Evolutionary conservation across 768 basidiomycete genomes (phyloP), one percentile per base, ranked within the genome.

Genomic region (Polyporus arcularius): DNA sequence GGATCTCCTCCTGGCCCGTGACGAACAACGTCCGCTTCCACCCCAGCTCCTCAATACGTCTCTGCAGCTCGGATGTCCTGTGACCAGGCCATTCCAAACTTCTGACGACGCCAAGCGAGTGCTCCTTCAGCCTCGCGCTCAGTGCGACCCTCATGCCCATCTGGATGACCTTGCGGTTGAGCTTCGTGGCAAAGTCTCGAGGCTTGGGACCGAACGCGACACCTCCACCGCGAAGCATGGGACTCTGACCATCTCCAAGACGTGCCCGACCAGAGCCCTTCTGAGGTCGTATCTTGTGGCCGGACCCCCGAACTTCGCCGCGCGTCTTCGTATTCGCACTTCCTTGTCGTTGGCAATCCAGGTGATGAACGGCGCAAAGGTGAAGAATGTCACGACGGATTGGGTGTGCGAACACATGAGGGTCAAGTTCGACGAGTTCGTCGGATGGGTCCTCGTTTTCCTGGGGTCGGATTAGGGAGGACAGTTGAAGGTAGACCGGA

Each of bases 81-180:
- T 75, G 82, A 56, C 77, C 84, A 9, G 83, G 87, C 91, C 89
- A 91, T 53, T 82, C 82, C 64, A 92, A 74, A 63, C 79, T 82
- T 58, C 84, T 80, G 68, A 96, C 89, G 55, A 98, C 81, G 50
- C 90, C 87, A 14, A 99, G 77, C 45, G 82, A 75, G 43, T 84
- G 82, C 62, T 93, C 89, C 67, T 83, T 82, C 70, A 96, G 78
- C 73, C 94, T 94, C 45, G 85, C 82, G 65, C 92, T 94, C 47
- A 98, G 74, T 2, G 93, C 95, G 53, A 95, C 89, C 21, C 92
- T 84, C 85, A 98, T 88, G 10, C 96, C 96, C 86, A 98, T 90
- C 67, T 92, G 80, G 43, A 94, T 82, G 65, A 97, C 90, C 75
- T 98, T 98, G 64, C 92, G 84, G n/a, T 92, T 91, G 40, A 99